These are phyloP conservation scores for Mollisiaceae sp. DNA, from an alignment of 2,329 filamentous ascomycete genomes.

Conservation along the genomic window DNA sequence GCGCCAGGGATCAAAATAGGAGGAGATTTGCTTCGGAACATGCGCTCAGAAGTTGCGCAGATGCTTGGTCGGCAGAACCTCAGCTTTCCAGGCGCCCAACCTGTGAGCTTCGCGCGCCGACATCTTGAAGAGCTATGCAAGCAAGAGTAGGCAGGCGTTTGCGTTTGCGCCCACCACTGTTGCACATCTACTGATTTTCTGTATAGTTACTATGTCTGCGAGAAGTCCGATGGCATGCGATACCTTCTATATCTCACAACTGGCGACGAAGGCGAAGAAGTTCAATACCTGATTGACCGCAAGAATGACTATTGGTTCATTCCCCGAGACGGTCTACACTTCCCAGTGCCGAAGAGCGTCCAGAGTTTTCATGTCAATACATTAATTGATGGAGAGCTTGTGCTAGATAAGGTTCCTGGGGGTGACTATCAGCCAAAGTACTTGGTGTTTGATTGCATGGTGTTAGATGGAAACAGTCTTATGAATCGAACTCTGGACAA, in stretches of 20 bases:
- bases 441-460: slow-evolving; percentile 91
- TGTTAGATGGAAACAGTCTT: slow-evolving; percentile 76
- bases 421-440: slow-evolving; percentile 77
- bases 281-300: slow-evolving; percentile 93
- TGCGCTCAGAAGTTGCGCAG: slow-evolving; percentile 75
- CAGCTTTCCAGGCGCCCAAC: slow-evolving; percentile 88
- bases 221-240: slow-evolving; percentile 96
- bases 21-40: slow-evolving; percentile 60
- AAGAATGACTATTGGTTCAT: slow-evolving; percentile 97
- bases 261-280: slow-evolving; percentile 66
- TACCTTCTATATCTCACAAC: slow-evolving; percentile 90
- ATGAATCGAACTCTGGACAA: slow-evolving; percentile 86
- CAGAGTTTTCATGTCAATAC: slow-evolving; percentile 78
- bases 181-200: slow-evolving; percentile 10
- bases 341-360: slow-evolving; percentile 72
- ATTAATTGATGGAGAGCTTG: slow-evolving; percentile 90
- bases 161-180: not conserved
- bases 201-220: slow-evolving; percentile 87
- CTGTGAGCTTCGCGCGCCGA: slow-evolving; percentile 84
- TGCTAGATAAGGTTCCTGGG: slow-evolving; percentile 76
- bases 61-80: slow-evolving; percentile 73
- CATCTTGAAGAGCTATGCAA: slow-evolving; percentile 83
- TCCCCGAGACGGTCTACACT: slow-evolving; percentile 71
- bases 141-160: slow-evolving; percentile 65
- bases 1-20: slow-evolving; percentile 70